Conservation (phyloP, 2,329 filamentous ascomycete species). For the Tolypocladium guangdongense region DNA sequence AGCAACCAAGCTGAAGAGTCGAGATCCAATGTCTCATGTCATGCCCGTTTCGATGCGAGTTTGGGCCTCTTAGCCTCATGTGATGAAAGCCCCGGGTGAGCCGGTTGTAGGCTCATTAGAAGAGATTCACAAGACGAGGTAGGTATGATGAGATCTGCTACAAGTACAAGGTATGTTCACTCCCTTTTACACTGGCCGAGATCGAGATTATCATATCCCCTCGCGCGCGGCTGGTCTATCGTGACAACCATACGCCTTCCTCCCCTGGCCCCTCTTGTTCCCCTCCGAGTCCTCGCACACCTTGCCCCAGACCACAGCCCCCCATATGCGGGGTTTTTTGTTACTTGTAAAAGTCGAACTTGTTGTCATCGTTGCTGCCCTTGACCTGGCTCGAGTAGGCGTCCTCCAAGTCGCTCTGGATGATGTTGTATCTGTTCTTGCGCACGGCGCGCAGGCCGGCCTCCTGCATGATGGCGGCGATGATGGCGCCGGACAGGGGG, state of each 20-base stretch:
- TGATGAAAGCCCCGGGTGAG: too few species aligned
- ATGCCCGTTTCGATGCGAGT: too few species aligned
- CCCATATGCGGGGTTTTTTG: not conserved
- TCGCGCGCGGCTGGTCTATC: not conserved
- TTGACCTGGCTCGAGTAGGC: conserved; percentile 97
- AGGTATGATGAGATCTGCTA: not conserved
- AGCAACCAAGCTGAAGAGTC: not conserved
- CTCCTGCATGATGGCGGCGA: conserved; percentile 98
- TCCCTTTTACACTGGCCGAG: not conserved
- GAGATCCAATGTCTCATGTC: not conserved
- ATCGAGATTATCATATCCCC: not conserved
- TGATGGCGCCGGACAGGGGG: conserved; percentile 86
- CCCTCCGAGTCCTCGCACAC: not conserved
- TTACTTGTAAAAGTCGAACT: conserved; percentile 91
- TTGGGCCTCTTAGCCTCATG: too few species aligned
- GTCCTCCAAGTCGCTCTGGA: conserved; percentile 92
- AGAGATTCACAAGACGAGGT: not conserved
- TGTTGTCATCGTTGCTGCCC: conserved; percentile 53
- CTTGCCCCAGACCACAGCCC: not conserved
- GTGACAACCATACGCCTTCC: too few species aligned
- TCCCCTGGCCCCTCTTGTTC: not conserved
- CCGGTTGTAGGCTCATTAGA: too few species aligned
- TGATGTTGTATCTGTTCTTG: conserved; percentile 99
- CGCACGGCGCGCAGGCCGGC: conserved; percentile 86
- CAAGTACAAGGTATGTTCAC: not conserved